Percentiles rank a stretch among this genome's conserved stretches.
phyloP scores from a whole-genome alignment of 2,329 filamentous ascomycete genomes.

The Trichoderma citrinoviride region DNA sequence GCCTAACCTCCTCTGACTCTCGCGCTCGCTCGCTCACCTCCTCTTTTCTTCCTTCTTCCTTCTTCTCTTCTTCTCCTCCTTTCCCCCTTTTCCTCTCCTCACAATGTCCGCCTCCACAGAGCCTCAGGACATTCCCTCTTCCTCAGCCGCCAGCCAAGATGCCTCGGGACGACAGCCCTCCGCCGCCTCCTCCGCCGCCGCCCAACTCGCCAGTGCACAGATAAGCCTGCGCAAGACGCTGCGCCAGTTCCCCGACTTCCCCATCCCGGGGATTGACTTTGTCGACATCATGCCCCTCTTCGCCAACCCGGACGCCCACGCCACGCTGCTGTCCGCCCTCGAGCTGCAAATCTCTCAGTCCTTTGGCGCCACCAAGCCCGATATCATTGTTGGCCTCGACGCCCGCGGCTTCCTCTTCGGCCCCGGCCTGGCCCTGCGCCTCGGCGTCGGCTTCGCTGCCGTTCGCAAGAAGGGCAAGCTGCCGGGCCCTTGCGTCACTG shows the following conservation, averaged over 20 bases:
- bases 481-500: slow-evolving; percentile 82
- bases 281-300: slow-evolving; percentile 98
- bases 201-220: slow-evolving; percentile 67
- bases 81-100: slow-evolving; percentile 32
- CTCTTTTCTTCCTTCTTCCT: slow-evolving; percentile 29
- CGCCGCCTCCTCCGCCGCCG: slow-evolving; percentile 59
- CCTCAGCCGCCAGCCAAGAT: slow-evolving; percentile 46
- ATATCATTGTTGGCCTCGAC: slow-evolving; percentile 91
- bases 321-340: slow-evolving; percentile 75
- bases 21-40: slow-evolving; percentile 29
- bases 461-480: slow-evolving; percentile 96
- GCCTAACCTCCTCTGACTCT: slow-evolving; percentile 28
- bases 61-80: slow-evolving; percentile 27
- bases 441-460: slow-evolving; percentile 85
- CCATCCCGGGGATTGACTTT: slow-evolving; percentile 87
- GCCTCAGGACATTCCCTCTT: slow-evolving; percentile 25
- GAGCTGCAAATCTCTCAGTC: slow-evolving; percentile 73
- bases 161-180: slow-evolving; percentile 62
- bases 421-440: slow-evolving; percentile 76
- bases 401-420: slow-evolving; percentile 95
- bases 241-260: slow-evolving; percentile 88
- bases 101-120: slow-evolving; percentile 35
- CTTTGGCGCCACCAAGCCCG: slow-evolving; percentile 64
- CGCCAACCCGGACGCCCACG: slow-evolving; percentile 70
- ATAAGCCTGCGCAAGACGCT: slow-evolving; percentile 69